These are phyloP conservation scores for Fusarium sp. DNA, from an alignment of 2,329 filamentous ascomycete genomes.

Conservation along the genomic window DNA sequence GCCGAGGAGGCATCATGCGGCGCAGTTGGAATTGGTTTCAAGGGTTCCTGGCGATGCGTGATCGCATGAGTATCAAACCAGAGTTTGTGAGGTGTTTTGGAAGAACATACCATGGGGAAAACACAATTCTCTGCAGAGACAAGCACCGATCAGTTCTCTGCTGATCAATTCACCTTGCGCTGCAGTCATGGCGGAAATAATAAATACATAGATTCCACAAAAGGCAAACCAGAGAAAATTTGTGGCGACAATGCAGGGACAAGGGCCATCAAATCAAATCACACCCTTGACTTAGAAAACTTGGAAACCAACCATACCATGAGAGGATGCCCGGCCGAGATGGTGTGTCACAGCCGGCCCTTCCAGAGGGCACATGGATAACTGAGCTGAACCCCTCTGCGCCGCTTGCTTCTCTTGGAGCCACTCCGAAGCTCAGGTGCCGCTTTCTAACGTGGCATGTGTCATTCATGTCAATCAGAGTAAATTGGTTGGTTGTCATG, in stretches of 20 bases:
- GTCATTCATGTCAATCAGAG: constrained; percentile 1
- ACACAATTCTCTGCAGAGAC: neutral
- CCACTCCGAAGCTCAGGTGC: constrained; percentile 26
- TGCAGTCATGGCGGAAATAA: neutral
- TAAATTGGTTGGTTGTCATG: constrained; percentile 24
- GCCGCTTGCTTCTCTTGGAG: neutral
- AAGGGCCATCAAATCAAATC: constrained; percentile 27
- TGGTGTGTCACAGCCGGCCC: constrained; percentile 31
- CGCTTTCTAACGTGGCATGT: constrained; percentile 20
- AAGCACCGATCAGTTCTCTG: neutral
- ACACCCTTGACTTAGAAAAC: constrained; percentile 24
- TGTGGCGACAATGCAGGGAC: constrained; percentile 26
- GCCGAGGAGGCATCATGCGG: neutral
- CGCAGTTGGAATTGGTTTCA: neutral
- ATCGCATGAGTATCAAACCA: neutral
- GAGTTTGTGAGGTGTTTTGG: neutral
- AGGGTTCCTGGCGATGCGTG: neutral
- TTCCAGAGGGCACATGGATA: constrained; percentile 14
- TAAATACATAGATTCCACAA: neutral
- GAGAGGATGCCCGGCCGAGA: constrained; percentile 31
- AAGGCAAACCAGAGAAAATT: neutral
- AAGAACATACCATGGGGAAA: neutral
- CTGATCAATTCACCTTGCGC: neutral
- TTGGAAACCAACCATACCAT: constrained; percentile 31
- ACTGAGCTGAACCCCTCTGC: constrained; percentile 13